These are phyloP conservation scores for Protomyces inouyei DNA, from an alignment of 1,139 yeast species.

Conservation along the genomic window DNA sequence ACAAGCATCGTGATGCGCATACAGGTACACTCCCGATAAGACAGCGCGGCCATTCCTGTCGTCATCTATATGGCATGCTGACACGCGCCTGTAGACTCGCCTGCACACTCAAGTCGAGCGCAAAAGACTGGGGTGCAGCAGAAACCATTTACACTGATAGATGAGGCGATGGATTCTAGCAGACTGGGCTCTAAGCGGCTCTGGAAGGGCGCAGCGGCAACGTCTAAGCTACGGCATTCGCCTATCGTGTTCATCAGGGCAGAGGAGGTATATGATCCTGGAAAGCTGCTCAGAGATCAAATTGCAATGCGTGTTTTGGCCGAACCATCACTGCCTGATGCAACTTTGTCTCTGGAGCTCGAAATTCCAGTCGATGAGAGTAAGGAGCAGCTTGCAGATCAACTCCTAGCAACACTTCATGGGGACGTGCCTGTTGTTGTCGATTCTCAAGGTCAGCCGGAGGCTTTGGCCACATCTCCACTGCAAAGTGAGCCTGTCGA, in stretches of 20 bases:
- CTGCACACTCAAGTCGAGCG: not conserved
- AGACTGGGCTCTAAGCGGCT: constrained; percentile 10
- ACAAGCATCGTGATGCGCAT: not conserved
- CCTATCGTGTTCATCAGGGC: constrained; percentile 19
- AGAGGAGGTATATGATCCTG: constrained; percentile 17
- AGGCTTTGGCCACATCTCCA: not conserved
- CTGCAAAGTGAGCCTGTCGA: not conserved
- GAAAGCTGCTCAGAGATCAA: constrained; percentile 17
- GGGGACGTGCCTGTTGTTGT: not conserved
- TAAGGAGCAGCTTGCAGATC: not conserved
- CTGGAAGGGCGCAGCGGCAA: constrained; percentile 19
- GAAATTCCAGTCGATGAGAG: not conserved
- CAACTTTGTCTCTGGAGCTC: not conserved
- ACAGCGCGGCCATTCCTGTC: not conserved
- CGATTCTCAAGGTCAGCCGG: not conserved
- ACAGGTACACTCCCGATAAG: not conserved
- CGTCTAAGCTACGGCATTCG: constrained; percentile 7
- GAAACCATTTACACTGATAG: constrained; percentile 10
- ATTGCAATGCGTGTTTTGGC: not conserved
- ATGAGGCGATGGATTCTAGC: constrained; percentile 15
- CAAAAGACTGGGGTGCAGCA: not conserved
- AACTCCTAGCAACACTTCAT: not conserved
- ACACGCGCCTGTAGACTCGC: not conserved
- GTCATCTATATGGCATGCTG: not conserved
- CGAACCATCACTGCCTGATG: not conserved